Evolutionary conservation across 139 green algal species (phyloP).

Genomic region (Zygnema cylindricum): DNA sequence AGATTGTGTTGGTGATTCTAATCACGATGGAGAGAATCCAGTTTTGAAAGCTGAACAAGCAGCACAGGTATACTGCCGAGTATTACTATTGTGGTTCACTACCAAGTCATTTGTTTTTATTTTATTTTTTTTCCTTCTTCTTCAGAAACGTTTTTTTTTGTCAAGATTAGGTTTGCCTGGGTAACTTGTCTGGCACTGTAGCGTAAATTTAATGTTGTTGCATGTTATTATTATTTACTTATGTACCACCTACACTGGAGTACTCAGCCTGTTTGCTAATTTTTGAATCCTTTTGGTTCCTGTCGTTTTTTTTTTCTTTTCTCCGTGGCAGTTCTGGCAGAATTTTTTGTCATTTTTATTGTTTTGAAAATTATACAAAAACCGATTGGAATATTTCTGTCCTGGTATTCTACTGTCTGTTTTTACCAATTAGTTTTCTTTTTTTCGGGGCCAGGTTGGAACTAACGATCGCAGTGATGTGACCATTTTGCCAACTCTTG

Average conservation of each 20-base stretch:
- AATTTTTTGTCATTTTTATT: background rate
- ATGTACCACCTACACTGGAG: too few relatives aligned
- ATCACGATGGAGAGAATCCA: constrained; percentile 64
- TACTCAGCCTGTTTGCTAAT: too few relatives aligned
- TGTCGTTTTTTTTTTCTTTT: too few relatives aligned
- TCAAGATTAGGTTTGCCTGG: too few relatives aligned
- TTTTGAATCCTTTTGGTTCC: too few relatives aligned
- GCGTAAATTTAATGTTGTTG: too few relatives aligned
- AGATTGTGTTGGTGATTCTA: constrained; percentile 70
- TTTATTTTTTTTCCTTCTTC: too few relatives aligned
- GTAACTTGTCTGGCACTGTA: too few relatives aligned
- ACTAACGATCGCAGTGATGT: constrained; percentile 66
- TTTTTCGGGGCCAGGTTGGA: too few relatives aligned
- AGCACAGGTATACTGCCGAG: constrained; percentile 66
- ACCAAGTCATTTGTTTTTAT: background rate
- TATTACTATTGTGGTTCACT: background rate
- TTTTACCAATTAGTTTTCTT: too few relatives aligned
- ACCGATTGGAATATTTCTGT: constrained; percentile 22
- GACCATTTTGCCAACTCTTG: constrained; percentile 86
- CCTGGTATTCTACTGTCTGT: constrained; percentile 1
- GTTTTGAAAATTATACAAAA: background rate
- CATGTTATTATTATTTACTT: too few relatives aligned
- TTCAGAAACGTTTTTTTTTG: too few relatives aligned
- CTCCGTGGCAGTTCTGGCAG: background rate
- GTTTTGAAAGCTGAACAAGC: constrained; percentile 80